Evolutionary conservation across 108 stramenopile species (phyloP).

Genomic region (Cyclotella choctawhatcheeana): DNA sequence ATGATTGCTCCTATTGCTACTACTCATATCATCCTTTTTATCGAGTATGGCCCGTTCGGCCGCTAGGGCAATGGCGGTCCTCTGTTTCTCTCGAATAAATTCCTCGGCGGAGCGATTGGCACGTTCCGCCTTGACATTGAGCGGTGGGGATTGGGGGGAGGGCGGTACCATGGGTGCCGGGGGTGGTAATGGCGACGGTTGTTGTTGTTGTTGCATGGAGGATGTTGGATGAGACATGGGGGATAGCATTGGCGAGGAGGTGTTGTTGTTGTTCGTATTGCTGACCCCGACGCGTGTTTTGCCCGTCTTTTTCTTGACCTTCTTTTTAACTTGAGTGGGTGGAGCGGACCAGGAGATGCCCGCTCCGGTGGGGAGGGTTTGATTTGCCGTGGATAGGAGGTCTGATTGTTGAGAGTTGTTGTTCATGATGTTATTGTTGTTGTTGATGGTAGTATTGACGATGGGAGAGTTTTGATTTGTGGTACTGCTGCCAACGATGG

Average conservation of each 20-base stretch:
- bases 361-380: slow-evolving; percentile 19
- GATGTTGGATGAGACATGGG: no score
- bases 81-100: slow-evolving; percentile 48
- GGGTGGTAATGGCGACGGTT: neutral
- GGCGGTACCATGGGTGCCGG: neutral
- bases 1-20: neutral
- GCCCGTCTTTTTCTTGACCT: slow-evolving; percentile 42
- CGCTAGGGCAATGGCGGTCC: slow-evolving; percentile 42
- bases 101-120: slow-evolving; percentile 38
- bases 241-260: neutral
- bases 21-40: neutral
- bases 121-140: slow-evolving; percentile 43
- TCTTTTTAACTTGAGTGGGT: slow-evolving; percentile 10
- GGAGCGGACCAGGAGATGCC: slow-evolving; percentile 36
- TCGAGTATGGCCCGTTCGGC: slow-evolving; percentile 44
- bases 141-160: neutral
- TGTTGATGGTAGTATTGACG: no score
- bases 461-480: no score
- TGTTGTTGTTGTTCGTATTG: neutral
- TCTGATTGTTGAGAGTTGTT: no score
- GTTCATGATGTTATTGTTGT: no score
- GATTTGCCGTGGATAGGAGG: no score
- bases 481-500: no score
- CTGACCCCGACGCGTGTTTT: slow-evolving; percentile 38
- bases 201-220: no score